A percentile compares a stretch with the other conserved stretches of the same genome.
Conservation (phyloP, 2,329 filamentous ascomycete species). For the Plectosphaerella plurivora region DNA sequence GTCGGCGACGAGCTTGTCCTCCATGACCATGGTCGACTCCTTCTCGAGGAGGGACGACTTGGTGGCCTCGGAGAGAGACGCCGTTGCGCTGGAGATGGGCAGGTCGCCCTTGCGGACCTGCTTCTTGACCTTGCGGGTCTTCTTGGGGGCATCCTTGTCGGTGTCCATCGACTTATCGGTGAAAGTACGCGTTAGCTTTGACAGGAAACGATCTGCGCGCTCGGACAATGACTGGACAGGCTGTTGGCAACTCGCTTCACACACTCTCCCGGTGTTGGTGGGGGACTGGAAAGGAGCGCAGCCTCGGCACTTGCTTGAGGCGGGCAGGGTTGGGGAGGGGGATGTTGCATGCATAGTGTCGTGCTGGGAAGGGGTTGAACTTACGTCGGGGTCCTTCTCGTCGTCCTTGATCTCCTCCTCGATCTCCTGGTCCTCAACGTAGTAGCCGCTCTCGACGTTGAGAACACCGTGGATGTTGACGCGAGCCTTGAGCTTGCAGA, state of each 20-base stretch:
- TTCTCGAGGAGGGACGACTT: conserved; percentile 72
- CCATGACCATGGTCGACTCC: conserved; percentile 89
- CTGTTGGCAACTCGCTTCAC: conserved; percentile 1
- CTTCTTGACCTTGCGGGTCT: conserved; percentile 98
- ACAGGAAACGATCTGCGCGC: conserved; percentile 4
- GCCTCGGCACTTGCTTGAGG: neutral
- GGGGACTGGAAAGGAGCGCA: neutral
- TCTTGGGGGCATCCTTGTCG: conserved; percentile 69
- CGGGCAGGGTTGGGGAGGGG: neutral
- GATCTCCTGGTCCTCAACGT: conserved; percentile 94
- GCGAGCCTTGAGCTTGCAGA: conserved; percentile 98
- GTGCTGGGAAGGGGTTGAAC: conserved; percentile 28
- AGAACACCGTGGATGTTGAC: conserved; percentile 95
- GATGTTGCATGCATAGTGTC: neutral
- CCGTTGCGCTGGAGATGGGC: conserved; percentile 77
- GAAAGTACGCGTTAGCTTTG: conserved; percentile 19
- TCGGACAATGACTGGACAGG: conserved; percentile 1
- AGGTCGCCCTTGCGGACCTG: conserved; percentile 97
- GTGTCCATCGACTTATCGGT: conserved; percentile 74
- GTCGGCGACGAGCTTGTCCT: conserved; percentile 96
- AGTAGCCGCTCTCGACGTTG: conserved; percentile 96
- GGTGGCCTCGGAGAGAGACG: conserved; percentile 65
- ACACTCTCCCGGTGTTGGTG: neutral
- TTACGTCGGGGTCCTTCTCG: conserved; percentile 70
- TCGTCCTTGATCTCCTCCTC: conserved; percentile 87